These are phyloP conservation scores for Phytophthora multivora DNA, from an alignment of 352 stramenopile genomes.

Conservation along the genomic window DNA sequence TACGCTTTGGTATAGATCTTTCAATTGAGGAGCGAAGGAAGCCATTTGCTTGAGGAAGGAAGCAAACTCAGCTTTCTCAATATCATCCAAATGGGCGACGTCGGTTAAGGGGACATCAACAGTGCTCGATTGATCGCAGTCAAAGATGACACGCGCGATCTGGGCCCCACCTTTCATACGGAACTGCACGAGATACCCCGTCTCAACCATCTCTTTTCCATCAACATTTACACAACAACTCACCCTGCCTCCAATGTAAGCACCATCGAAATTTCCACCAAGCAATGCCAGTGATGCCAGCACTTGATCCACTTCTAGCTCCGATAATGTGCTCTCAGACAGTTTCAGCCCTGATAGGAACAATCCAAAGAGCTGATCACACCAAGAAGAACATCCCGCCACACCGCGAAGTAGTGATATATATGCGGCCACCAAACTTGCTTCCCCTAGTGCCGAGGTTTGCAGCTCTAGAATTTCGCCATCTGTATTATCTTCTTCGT, in stretches of 20 bases:
- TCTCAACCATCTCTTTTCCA: constrained; percentile 75
- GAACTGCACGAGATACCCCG: constrained; percentile 64
- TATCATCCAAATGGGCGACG: constrained; percentile 49
- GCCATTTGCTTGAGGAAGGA: constrained; percentile 44
- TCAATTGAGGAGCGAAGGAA: constrained; percentile 37
- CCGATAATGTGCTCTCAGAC: constrained; percentile 3
- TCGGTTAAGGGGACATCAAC: constrained; percentile 65
- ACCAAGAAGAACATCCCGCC: constrained; percentile 37
- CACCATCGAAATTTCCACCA: constrained; percentile 57
- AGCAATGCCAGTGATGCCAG: constrained; percentile 58
- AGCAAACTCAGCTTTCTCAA: constrained; percentile 46
- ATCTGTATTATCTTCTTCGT: constrained; percentile 12
- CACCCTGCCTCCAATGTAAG: constrained; percentile 60
- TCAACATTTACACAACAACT: constrained; percentile 79
- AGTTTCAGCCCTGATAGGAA: constrained; percentile 23
- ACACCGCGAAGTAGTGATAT: constrained; percentile 53
- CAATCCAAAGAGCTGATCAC: constrained; percentile 29
- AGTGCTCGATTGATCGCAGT: constrained; percentile 55
- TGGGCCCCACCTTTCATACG: constrained; percentile 43
- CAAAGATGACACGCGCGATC: constrained; percentile 67
- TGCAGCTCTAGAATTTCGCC: constrained; percentile 45
- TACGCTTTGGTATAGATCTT: constrained; percentile 31
- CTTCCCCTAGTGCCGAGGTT: constrained; percentile 47
- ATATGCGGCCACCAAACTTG: constrained; percentile 49
- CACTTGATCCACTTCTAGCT: constrained; percentile 19